phyloP scores from a whole-genome alignment of 139 green algal species.

The Mesostigma viride region DNA sequence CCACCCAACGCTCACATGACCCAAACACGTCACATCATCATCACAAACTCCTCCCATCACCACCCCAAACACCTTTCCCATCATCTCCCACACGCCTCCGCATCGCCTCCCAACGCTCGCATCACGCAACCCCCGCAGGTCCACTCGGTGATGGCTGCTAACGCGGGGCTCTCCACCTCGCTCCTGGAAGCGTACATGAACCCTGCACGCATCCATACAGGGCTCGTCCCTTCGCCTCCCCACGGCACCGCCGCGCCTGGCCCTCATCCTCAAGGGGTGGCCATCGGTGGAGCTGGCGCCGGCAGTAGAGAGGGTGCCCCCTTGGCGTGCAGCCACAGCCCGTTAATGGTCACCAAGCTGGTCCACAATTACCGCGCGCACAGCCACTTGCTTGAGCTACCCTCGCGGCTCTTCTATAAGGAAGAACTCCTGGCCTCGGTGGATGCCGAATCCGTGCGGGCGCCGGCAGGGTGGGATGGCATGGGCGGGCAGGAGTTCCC shows the following conservation, averaged over 20 bases:
- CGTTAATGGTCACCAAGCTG: conserved; percentile 11
- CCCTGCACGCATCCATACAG: neutral
- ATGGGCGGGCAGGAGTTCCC: conserved; percentile 16
- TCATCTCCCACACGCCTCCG: neutral
- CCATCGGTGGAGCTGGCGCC: neutral
- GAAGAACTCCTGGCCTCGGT: conserved; percentile 15
- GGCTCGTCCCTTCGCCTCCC: too few relatives aligned
- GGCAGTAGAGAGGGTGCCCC: neutral
- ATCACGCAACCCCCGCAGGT: conserved; percentile 2
- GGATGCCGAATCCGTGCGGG: conserved; percentile 6
- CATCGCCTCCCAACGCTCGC: neutral
- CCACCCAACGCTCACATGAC: neutral
- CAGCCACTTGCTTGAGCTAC: conserved; percentile 19
- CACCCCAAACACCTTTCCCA: neutral
- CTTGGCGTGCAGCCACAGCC: neutral
- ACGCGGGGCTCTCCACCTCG: conserved; percentile 3
- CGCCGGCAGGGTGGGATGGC: conserved; percentile 14
- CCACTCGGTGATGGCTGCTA: conserved; percentile 7
- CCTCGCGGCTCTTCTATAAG: conserved; percentile 23
- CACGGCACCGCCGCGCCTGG: neutral
- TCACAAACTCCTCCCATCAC: neutral
- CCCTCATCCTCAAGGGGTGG: neutral
- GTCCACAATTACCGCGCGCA: conserved; percentile 18
- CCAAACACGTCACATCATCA: neutral
- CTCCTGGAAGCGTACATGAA: conserved; percentile 20